A percentile compares a stretch with the other conserved stretches of the same genome.
Evolutionary conservation across 176 grass and related monocot genomes (phyloP).

Genomic region (Tillandsia leiboldiana): DNA sequence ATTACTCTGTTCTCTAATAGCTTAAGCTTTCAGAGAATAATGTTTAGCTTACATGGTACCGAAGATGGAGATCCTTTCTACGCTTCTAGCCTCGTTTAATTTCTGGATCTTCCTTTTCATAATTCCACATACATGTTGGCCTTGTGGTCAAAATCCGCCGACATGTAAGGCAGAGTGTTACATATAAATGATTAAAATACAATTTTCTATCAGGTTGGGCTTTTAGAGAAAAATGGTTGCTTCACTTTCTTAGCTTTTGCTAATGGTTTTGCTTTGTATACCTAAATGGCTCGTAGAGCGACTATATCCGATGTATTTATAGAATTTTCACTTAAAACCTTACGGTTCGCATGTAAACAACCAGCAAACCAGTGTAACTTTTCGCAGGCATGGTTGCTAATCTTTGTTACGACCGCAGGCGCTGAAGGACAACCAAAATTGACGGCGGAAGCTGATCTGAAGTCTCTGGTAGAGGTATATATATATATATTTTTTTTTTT

Average conservation of each 20-base stretch:
- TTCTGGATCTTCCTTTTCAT: no score
- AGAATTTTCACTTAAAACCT: not conserved
- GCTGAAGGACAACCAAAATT: slow-evolving; percentile 6
- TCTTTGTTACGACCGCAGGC: slow-evolving; percentile 24
- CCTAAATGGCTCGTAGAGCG: slow-evolving; percentile 17
- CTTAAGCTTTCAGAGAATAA: not conserved
- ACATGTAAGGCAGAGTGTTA: no score
- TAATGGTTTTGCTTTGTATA: not conserved
- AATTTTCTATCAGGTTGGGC: not conserved
- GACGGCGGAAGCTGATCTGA: slow-evolving; percentile 25
- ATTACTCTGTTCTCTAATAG: not conserved
- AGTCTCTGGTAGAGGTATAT: slow-evolving; percentile 41
- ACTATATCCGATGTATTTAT: slow-evolving; percentile 2
- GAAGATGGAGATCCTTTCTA: no score
- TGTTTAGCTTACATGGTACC: no score
- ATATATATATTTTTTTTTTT: not conserved
- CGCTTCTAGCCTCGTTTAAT: no score
- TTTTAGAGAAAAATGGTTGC: not conserved
- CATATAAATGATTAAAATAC: no score
- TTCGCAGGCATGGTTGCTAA: not conserved
- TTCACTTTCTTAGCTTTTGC: not conserved
- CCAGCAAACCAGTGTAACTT: not conserved
- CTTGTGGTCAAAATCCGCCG: no score
- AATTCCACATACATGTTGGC: no score
- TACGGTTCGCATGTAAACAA: not conserved